Evolutionary conservation across 2,329 filamentous ascomycete species (phyloP).

Genomic region (Fusarium secorum): DNA sequence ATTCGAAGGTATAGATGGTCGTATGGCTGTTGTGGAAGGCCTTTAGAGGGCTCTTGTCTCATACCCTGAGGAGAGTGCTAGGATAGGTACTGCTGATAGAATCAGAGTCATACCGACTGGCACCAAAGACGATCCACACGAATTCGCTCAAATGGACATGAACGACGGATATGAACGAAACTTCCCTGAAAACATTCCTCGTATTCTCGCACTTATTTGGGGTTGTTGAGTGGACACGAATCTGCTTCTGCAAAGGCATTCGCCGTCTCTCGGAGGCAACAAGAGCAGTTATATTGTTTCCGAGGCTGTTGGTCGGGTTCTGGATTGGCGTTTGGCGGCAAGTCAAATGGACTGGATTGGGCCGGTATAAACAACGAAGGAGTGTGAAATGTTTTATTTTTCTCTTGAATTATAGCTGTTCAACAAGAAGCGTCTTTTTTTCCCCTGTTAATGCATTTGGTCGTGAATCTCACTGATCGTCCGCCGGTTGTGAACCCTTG

Average conservation of each 20-base stretch:
- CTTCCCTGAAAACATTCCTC: not conserved
- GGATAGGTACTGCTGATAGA: not conserved
- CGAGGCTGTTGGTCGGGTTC: conserved; percentile 28
- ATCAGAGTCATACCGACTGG: not conserved
- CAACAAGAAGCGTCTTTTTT: conserved; percentile 32
- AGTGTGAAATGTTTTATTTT: conserved; percentile 24
- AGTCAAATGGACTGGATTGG: conserved; percentile 24
- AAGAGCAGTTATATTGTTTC: conserved; percentile 19
- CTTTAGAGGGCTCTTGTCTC: conserved; percentile 17
- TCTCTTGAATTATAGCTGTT: conserved; percentile 34
- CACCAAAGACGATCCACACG: not conserved
- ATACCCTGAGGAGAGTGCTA: not conserved
- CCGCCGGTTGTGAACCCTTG: not conserved
- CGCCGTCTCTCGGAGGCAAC: not conserved
- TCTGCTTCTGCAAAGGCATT: not conserved
- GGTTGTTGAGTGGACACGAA: not conserved
- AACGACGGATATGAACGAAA: not conserved
- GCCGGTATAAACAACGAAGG: conserved; percentile 28
- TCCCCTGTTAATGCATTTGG: not conserved
- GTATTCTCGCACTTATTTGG: not conserved
- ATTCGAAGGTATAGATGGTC: conserved; percentile 49
- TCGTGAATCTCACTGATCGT: not conserved
- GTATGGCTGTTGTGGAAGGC: conserved; percentile 42
- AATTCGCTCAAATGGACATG: conserved; percentile 8
- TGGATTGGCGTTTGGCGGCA: conserved; percentile 40